A percentile compares a stretch with the other conserved stretches of the same genome.
These are phyloP conservation scores for Mycosarcoma maydis DNA, from an alignment of 1,284 basidiomycete species.

Conservation along the genomic window DNA sequence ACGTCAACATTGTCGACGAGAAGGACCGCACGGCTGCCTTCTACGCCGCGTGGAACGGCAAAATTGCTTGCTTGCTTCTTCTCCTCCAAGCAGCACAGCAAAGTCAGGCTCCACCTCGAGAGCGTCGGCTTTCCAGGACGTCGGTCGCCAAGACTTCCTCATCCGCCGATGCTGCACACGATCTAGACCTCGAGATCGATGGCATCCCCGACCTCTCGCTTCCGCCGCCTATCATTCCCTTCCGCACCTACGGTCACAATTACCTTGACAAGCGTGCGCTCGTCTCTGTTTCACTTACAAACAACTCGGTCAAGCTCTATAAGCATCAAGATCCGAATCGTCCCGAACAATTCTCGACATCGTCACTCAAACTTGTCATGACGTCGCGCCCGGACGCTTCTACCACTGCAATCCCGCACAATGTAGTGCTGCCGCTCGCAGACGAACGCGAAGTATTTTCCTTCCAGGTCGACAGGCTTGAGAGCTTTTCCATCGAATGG, in stretches of 20 bases:
- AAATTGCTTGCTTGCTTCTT: constrained; percentile 73
- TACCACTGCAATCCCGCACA: constrained; percentile 72
- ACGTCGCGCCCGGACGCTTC: constrained; percentile 80
- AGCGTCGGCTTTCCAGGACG: constrained; percentile 14
- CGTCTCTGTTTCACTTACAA: constrained; percentile 78
- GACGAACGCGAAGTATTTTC: constrained; percentile 84
- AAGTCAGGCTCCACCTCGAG: neutral
- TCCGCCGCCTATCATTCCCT: constrained; percentile 97
- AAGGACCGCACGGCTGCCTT: constrained; percentile 85
- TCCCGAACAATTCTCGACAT: constrained; percentile 68
- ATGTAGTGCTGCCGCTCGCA: constrained; percentile 78
- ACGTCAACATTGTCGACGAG: constrained; percentile 82
- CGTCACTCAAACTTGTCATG: constrained; percentile 94
- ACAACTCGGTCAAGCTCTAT: constrained; percentile 64
- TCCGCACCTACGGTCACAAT: constrained; percentile 67
- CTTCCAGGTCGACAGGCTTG: constrained; percentile 84
- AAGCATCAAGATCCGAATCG: constrained; percentile 61
- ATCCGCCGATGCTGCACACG: constrained; percentile 14
- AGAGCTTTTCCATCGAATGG: constrained; percentile 85
- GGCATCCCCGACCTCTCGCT: constrained; percentile 91
- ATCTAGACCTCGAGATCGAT: constrained; percentile 73
- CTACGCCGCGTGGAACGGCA: constrained; percentile 98
- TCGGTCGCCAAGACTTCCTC: constrained; percentile 20
- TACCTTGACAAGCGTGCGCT: constrained; percentile 83
- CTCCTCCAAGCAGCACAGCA: constrained; percentile 64